Evolutionary conservation across 768 basidiomycete species (phyloP), one percentile per base, ranked within the genome.

Genomic region (Rhizopogon vesiculosus): DNA sequence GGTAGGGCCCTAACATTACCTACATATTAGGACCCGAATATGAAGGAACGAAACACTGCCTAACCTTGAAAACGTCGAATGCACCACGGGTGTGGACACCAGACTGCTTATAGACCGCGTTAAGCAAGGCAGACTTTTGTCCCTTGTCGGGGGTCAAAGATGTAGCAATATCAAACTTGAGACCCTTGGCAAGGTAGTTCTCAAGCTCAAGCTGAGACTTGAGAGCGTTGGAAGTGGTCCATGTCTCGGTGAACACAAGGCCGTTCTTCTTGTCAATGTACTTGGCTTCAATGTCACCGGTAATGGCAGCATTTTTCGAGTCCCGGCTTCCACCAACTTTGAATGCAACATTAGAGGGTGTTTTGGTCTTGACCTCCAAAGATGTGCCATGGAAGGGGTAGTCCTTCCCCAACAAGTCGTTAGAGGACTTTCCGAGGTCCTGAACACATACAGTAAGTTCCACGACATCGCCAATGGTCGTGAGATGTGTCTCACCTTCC

Each of bases 391-490:
- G 70, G 84, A 92, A 87, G 65, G 83, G 86, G 80, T 85, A 98
- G 80, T 99, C 97, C 80, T 88, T 93, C 71, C 80, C 79, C 64
- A 99, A 81, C 60, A 98, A 77, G 83, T 98, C 96, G 67, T 86
- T 91, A 74, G 93, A 92, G 62, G 93, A 94, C 84, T 98, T 98
- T 75, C 96, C 96, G 64, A 93, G 87, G 74, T 93, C 91, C 91
- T 93, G 63, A 29, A 61, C 50, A 54, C 45, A 40, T 39, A 39
- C 15, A 18, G n/a, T 33, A 7, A 12, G 48, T 16, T 62, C 58
- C 55, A 59, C 42, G 29, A 22, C 40, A 10, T 29, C 25, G n/a
- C 2, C 1, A 9, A 5, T 7, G 7, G 2, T 25, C 35, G n/a
- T 12, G 15, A 53, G 15, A 42, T 43, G 35, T 5, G 31, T 70